A percentile compares a stretch with the other conserved stretches of the same genome.
phyloP scores from a whole-genome alignment of 306 rosid genomes.

The Prunus armeniaca region DNA sequence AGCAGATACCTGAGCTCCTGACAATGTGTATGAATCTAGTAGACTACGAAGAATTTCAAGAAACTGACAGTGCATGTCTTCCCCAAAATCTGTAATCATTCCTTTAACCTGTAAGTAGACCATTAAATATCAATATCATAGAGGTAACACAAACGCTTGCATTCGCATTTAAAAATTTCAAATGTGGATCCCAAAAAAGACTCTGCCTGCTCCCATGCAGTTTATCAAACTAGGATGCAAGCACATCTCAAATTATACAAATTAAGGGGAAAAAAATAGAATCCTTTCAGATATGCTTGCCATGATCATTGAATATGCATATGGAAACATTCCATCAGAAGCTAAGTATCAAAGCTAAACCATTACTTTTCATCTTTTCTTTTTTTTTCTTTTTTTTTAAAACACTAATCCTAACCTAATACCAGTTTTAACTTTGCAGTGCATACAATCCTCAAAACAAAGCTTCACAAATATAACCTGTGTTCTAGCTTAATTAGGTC shows the following conservation, averaged over 20 bases:
- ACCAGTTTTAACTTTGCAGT: neutral
- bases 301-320: neutral
- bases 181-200: neutral
- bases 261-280: neutral
- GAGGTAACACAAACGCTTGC: neutral
- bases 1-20: conserved; percentile 79
- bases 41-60: conserved; percentile 95
- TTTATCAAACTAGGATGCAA: neutral
- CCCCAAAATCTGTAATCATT: conserved; percentile 89
- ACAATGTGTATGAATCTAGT: conserved; percentile 74
- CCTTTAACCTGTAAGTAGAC: conserved; percentile 69
- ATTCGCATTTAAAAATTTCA: neutral
- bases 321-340: neutral
- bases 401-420: neutral
- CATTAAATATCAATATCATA: conserved; percentile 9
- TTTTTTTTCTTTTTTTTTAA: too few species aligned
- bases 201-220: neutral
- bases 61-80: conserved; percentile 94
- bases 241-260: neutral
- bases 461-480: neutral
- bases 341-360: too few species aligned
- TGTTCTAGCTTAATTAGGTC: too few species aligned
- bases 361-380: too few species aligned
- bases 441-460: too few species aligned
- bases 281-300: neutral